phyloP scores from a whole-genome alignment of 2,329 filamentous ascomycete species.

The Aureobasidium lini region DNA sequence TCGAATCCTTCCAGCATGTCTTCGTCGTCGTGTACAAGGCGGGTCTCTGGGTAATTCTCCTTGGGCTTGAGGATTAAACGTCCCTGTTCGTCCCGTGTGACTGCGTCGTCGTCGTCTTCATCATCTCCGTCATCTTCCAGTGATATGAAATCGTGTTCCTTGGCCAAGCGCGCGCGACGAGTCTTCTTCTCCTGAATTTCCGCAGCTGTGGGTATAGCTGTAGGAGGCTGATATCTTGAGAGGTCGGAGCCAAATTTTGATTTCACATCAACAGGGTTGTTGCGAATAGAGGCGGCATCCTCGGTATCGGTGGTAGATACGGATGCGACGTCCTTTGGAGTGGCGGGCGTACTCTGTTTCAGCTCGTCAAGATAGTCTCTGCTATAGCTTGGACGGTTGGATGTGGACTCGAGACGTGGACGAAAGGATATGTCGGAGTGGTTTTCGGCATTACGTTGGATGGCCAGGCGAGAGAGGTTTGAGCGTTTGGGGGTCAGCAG shows the following conservation, averaged over 20 bases:
- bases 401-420: conserved; percentile 47
- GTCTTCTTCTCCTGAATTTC: conserved; percentile 91
- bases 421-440: conserved; percentile 40
- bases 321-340: conserved; percentile 55
- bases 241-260: conserved; percentile 50
- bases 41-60: conserved; percentile 57
- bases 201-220: conserved; percentile 66
- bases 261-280: conserved; percentile 36
- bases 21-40: conserved; percentile 78
- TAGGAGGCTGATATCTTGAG: conserved; percentile 26
- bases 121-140: conserved; percentile 52
- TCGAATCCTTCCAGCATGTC: conserved; percentile 92
- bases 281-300: conserved; percentile 38
- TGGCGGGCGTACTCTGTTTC: conserved; percentile 76
- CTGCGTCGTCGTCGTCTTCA: conserved; percentile 33
- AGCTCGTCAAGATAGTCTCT: conserved; percentile 81
- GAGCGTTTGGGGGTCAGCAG: conserved; percentile 56
- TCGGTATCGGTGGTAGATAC: conserved; percentile 29
- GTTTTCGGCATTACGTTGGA: conserved; percentile 60
- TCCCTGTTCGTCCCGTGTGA: conserved; percentile 34
- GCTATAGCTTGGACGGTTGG: conserved; percentile 71
- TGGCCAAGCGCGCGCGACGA: conserved; percentile 70
- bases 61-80: conserved; percentile 44
- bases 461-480: conserved; percentile 54
- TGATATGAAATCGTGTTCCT: conserved; percentile 59